Conservation (phyloP, 2,329 filamentous ascomycete genomes). For the Stagonosporopsis tanaceti region DNA sequence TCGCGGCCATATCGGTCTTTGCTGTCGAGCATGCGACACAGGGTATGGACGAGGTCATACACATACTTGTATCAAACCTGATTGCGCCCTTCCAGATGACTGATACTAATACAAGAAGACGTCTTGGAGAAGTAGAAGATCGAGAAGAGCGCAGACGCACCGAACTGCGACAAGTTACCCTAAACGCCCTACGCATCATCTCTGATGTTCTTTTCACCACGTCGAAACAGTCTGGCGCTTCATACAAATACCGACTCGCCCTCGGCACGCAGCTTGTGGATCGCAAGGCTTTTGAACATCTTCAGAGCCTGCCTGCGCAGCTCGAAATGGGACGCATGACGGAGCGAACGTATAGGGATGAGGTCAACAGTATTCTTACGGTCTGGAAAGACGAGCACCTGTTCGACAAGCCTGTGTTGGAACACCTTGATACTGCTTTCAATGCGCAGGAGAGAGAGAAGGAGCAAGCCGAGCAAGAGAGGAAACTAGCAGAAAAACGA, state of each 20-base stretch:
- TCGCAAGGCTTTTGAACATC: constrained; percentile 74
- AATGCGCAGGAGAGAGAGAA: constrained; percentile 51
- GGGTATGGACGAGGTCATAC: constrained; percentile 90
- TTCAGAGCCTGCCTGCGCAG: constrained; percentile 76
- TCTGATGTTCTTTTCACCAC: constrained; percentile 79
- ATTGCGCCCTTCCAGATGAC: constrained; percentile 77
- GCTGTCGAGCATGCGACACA: constrained; percentile 85
- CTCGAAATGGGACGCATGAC: constrained; percentile 81
- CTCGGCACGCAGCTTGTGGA: constrained; percentile 77
- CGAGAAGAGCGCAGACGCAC: constrained; percentile 35
- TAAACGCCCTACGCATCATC: constrained; percentile 76
- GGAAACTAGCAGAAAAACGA: constrained; percentile 64
- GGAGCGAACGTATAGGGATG: constrained; percentile 62
- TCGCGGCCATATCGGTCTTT: constrained; percentile 86
- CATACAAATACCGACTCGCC: constrained; percentile 82
- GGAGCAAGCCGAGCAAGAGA: constrained; percentile 68
- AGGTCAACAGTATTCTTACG: constrained; percentile 44
- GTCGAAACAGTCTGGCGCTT: constrained; percentile 36
- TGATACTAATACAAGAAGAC: constrained; percentile 68
- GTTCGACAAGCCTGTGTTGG: constrained; percentile 41
- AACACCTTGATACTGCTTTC: constrained; percentile 39
- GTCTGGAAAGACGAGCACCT: constrained; percentile 46
- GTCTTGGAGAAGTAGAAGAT: constrained; percentile 25
- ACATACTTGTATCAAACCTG: constrained; percentile 84
- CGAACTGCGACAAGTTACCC: constrained; percentile 39